Evolutionary conservation across 139 green algal genomes (phyloP), one percentile per base, ranked within the genome.

Genomic region (Pleodorina starrii): DNA sequence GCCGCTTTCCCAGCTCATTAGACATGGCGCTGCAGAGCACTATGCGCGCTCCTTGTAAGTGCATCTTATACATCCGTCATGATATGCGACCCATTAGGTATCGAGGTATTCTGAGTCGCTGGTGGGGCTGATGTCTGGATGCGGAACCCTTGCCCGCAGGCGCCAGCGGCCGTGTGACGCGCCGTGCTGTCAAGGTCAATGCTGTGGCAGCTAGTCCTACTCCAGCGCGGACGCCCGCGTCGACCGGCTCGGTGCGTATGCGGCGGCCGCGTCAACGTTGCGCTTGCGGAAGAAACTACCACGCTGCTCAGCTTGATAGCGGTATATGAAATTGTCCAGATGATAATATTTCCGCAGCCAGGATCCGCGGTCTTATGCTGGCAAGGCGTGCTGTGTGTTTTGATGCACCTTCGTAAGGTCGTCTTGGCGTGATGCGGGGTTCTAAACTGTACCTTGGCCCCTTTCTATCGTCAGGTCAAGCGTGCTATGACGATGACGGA

Each of bases 401-500:
- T 73, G 63, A 21, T 38, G 32, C 2, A 12, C 11, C 32, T 35
- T 73, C n/a, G 19, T 42, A 36, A 35, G 63, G 19, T 36, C 32
- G 27, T 36, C 21, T 42, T 9, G 16, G 16, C 19, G 3, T 7
- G 2, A 17, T 73, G 35, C 19, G 63, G 16, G 32, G 19, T 42
- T 73, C 12, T 17, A 36, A 73, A 73, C 27, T 40, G n/a, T 73
- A 42, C n/a, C 35, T 73, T 42, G 63, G 11, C 63, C 40, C 72
- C 42, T 57, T 54, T 32, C 40, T 1, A 27, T 27, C 25, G 19
- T 60, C 93, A 98, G 96, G 96, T 98, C 32, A 98, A 99, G 94
- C 89, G 91, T 11, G 86, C 94, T 25, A 97, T 99, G 97, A 99
- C 97, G 6, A 93, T 99, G 96, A 99, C 97, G 14, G 97, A 99